Evolutionary conservation across 192 early-diverging fungal species (phyloP), one percentile per base, ranked within the genome.

Genomic region (Gaertneriomyces sp.): DNA sequence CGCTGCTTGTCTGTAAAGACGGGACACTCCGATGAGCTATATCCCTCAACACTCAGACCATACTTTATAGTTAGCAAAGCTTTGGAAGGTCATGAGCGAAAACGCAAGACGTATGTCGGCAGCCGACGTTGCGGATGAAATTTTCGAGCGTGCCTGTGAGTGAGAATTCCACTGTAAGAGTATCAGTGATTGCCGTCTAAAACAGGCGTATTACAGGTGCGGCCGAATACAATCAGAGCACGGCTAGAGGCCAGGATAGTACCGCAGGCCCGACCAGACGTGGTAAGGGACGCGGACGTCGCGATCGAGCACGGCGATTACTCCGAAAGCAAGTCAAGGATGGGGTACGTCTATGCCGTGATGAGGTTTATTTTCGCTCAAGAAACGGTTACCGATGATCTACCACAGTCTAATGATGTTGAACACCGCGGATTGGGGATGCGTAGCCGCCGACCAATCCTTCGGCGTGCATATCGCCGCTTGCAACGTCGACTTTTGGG

Each of bases 41-140:
- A 33, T 33, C 1, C 25, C 25, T 33, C 2, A 33, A 2, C 2
- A 33, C 25, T 33, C 25, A 33, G 25, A 33, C 25, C 25, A 33
- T 2, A 33, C 2, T 2, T 33, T 33, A 33, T 33, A 33, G 25
- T 33, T 33, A 33, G 25, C 25, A 33, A 33, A 33, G 25, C 2
- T 33, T 33, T 33, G 25, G 25, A 33, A 0, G 25, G 25, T 33
- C 25, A 33, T 33, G 25, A 33, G 25, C 25, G 25, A 33, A 2
- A 33, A 33, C 25, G 25, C 25, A 2, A 33, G 25, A 33, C 25
- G 25, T 2, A 33, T 33, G 25, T 33, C 25, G 25, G 25, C 25
- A 33, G 60, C 60, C 44, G 60, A 61, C 44, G 60, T 61, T 17
- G 60, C 60, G 11, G 46, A 61, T 17, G 60, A 61, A 6, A 14